These are phyloP conservation scores for Saccharomycopsis malanga DNA, from an alignment of 805 yeast species.

Conservation along the genomic window DNA sequence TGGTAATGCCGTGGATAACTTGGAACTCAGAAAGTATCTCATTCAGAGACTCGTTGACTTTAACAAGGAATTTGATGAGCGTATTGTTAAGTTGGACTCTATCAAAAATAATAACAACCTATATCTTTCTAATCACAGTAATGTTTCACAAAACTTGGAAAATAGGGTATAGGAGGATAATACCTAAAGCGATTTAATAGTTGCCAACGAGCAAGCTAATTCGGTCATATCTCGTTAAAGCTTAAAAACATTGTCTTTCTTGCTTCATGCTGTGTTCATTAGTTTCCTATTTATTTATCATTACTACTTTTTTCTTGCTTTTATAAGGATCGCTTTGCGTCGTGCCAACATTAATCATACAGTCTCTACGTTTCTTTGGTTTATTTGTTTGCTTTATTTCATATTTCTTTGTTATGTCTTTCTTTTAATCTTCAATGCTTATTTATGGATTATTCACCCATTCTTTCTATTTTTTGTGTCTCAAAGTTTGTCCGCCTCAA, in stretches of 20 bases:
- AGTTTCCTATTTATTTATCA: no score
- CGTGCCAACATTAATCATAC: not conserved
- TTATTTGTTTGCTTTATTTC: not conserved
- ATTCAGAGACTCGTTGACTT: slow-evolving; percentile 8
- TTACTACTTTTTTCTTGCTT: no score
- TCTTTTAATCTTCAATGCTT: not conserved
- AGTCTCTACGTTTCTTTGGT: not conserved
- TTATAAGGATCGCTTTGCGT: no score
- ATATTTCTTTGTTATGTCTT: no score
- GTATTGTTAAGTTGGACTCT: not conserved
- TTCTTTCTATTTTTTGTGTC: not conserved
- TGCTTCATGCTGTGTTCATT: no score
- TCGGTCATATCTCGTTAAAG: no score
- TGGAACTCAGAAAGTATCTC: slow-evolving; percentile 4
- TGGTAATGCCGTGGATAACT: slow-evolving; percentile 4
- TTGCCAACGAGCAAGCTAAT: not conserved
- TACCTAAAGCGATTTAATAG: not conserved
- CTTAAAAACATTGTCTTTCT: no score
- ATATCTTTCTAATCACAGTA: no score
- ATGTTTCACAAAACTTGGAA: no score
- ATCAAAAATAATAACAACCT: not conserved
- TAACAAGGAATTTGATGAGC: slow-evolving; percentile 2
- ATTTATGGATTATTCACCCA: no score
- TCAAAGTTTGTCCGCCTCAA: not conserved
- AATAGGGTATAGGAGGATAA: no score